Base-by-base conservation (phyloP, 805 yeast genomes). In the Tetrapisispora namnaoensis region DNA sequence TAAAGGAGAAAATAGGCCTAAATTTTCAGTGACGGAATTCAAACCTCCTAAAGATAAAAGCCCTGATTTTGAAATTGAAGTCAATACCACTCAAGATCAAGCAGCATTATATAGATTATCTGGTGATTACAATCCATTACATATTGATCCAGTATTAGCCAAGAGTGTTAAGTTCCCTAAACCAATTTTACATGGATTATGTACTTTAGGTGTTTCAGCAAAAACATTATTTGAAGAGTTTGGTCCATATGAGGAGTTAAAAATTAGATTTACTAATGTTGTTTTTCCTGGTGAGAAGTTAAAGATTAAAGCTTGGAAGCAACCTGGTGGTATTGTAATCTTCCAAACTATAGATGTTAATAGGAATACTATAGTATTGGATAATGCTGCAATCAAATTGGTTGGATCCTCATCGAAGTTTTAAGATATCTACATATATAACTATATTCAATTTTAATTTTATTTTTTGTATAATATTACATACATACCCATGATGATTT, bases 221-320 rank as follows among this genome's bases (percentile, higher is more conserved):
- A 87, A 90, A 66, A 76, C 79, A 17, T 73, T 91, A 55, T 74
- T 76, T 58, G 96, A 89, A 58, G 75, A 85, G 60, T 91, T 70
- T 67, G 98, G 99, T 43, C 73, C 76, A 37, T 86, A 83, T 67
- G 77, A 77, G 61, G 96, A 89, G 72, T 76, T 88, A 65, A 91
- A 91, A 73, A 93, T 79, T 16, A 81, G 98, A 64, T 91, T 91
- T 68, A 78, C 95, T 20, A 89, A 89, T 60, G 82, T 86, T 58
- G 97, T 91, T 22, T 90, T 79, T 78, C 97, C 97, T 9, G 99
- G 98, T 55, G 97, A 91, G 69, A 82, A 86, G 16, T 74, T 91
- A 65, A 77, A 76, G 57, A 79, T 91, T 28, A 70, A 70, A 47
- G 95, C 95, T 30, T 91, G 99, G 99, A 86, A 82, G 66, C 75